Base-by-base conservation (phyloP, 1,139 yeast genomes). In the Hyphopichia buzzinii region DNA sequence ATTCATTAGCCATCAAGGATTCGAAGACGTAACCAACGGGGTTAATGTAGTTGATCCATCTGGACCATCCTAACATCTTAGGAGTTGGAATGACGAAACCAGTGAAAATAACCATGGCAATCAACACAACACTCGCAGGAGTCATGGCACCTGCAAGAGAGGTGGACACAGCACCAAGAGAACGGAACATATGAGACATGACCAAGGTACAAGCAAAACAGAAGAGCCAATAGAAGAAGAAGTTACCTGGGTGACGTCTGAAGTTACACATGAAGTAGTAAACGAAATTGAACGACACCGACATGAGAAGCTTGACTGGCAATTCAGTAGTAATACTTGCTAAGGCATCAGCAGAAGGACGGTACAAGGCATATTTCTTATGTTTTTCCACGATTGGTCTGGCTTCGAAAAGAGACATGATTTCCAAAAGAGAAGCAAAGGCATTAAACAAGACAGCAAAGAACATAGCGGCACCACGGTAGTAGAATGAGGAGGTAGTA, bases 371-470 rank as follows among this genome's bases (percentile, higher is more conserved):
- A 56, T 78, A 85, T 29, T 79, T 72, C 54, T 81, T 81, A 49
- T 86, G 95, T 54, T 87, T 87, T 57, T 84, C 90, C 21, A 84
- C 84, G 44, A 86, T 77, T 2, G 85, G 81, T 52, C 95, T 77
- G n/a, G 87, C 81, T 50, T 82, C 89, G 45, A 65, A 74, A 37
- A 84, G 61, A 6, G 85, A 63, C 63, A 83, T 74, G 46, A 86
- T 79, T 59, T 86, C 95, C 55, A 85, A 68, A 48, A 84, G 64
- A 14, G 89, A 83, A 14, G 85, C 68, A 59, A 86, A 81, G 13
- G 90, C 87, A 56, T 85, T 84, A 62, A 82, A 84, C 51, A 86
- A 67, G 35, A 84, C 75, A 33, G 94, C 85, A 55, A 84, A 84
- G 64, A 85, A 87, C 66, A 87, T 60, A 17, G 84, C 73, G 17